Evolutionary conservation across 345 rosid species (phyloP).

Genomic region (Combretum micranthum): DNA sequence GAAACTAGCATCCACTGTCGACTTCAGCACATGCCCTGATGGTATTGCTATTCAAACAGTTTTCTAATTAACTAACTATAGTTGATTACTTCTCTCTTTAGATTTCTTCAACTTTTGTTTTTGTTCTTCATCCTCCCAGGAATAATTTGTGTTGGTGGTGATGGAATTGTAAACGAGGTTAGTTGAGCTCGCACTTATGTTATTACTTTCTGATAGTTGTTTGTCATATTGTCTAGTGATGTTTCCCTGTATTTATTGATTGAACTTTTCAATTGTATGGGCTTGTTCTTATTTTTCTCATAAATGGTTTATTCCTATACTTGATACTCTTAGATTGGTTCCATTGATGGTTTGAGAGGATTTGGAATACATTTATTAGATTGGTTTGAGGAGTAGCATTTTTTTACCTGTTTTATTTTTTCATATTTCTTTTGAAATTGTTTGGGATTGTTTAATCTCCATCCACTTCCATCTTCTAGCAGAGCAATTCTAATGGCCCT

Average conservation of each 20-base stretch:
- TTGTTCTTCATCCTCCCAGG: slow-evolving; percentile 38
- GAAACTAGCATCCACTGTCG: slow-evolving; percentile 76
- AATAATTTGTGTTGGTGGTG: slow-evolving; percentile 95
- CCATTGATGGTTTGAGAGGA: no score
- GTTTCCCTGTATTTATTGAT: not conserved
- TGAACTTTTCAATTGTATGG: not conserved
- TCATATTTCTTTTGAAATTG: no score
- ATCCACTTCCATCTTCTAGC: no score
- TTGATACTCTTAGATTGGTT: no score
- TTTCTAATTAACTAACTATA: slow-evolving; percentile 10
- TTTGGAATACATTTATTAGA: no score
- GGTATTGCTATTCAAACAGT: slow-evolving; percentile 37
- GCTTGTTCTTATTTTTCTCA: no score
- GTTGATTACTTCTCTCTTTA: slow-evolving; percentile 4
- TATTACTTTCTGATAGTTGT: not conserved
- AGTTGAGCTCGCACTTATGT: slow-evolving; percentile 13
- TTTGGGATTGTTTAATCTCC: no score
- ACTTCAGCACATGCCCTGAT: slow-evolving; percentile 81
- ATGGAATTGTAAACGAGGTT: slow-evolving; percentile 97
- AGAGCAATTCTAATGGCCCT: no score
- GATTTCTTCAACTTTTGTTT: slow-evolving; percentile 3
- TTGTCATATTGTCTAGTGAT: not conserved
- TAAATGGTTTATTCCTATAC: no score
- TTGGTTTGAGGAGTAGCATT: no score
- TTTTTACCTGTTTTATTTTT: no score